Conservation (phyloP, 2,329 filamentous ascomycete species). For the Diplodia intermedia region DNA sequence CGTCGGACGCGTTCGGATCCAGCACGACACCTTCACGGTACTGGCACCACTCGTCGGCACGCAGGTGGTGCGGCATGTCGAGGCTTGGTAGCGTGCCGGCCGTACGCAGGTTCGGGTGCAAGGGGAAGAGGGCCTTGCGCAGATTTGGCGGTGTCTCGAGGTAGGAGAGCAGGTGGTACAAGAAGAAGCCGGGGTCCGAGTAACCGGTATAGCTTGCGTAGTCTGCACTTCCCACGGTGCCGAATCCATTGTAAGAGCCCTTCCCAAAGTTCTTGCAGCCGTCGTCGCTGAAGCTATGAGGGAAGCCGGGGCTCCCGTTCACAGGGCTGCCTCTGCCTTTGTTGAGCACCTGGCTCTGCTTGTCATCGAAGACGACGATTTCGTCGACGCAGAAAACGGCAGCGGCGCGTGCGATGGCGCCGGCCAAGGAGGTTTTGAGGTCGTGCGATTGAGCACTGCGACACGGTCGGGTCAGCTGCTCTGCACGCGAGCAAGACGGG, state of each 20-base stretch:
- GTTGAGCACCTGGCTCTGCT: slow-evolving; percentile 45
- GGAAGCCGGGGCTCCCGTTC: slow-evolving; percentile 30
- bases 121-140: slow-evolving; percentile 74
- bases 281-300: slow-evolving; percentile 49
- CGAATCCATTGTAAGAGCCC: slow-evolving; percentile 41
- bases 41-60: slow-evolving; percentile 76
- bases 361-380: slow-evolving; percentile 81
- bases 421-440: slow-evolving; percentile 74
- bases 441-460: slow-evolving; percentile 71
- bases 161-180: slow-evolving; percentile 79
- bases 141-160: slow-evolving; percentile 86
- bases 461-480: slow-evolving; percentile 52
- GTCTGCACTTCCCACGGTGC: slow-evolving; percentile 48
- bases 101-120: slow-evolving; percentile 77
- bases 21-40: slow-evolving; percentile 80
- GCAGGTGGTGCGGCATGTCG: slow-evolving; percentile 85
- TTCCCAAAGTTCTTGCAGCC: slow-evolving; percentile 42
- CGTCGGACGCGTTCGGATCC: slow-evolving; percentile 32
- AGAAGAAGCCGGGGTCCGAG: slow-evolving; percentile 76
- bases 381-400: slow-evolving; percentile 87
- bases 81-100: slow-evolving; percentile 77
- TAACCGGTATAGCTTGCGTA: slow-evolving; percentile 41
- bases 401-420: slow-evolving; percentile 79
- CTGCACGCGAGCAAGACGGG: background rate
- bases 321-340: slow-evolving; percentile 27